Evolutionary conservation across 768 basidiomycete species (phyloP), one percentile per base, ranked within the genome.

Genomic region (Tylopilus rubrobrunneus): DNA sequence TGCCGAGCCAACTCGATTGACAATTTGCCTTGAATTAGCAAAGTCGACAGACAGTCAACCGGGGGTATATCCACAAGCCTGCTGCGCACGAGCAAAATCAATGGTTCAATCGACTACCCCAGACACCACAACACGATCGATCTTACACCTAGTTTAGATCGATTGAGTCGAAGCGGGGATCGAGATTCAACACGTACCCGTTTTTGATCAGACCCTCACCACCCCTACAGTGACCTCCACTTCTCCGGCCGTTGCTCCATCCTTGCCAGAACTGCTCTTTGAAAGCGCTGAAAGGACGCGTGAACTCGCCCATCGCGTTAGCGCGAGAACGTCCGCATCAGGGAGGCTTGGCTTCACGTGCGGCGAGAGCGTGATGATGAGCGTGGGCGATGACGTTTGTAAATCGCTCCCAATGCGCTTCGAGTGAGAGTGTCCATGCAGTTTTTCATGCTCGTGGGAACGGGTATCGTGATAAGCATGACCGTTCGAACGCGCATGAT

Each of bases 251-350:
- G 64, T 67, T 15, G 36, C 36, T 28, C 56, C 64, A 3, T 67
- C 65, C 28, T 60, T 71, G 8, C 68, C 54, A 37, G 58, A 58
- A 28, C 70, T 67, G 27, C 64, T 65, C 60, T 58, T 69, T 21
- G 73, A 73, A 54, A 89, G 72, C 17, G 82, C 85, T 42, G 70
- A 72, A 42, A 76, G 74, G 61, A 82, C 82, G 43, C 78, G 79
- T 65, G 87, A 85, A 78, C 85, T 86, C 23, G 86, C 85, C 87
- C 87, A 92, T 45, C 74, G 74, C 21, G 89, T 93, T 46, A 94
- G 71, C 61, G 72, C 75, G 45, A 95, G 62, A 45, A 91, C 80
- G 44, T 89, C 88, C 25, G 76, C 78, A 67, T 94, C 92, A 7
- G 75, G 76, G 40, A 91, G 64, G 53, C 86, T 84, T 36, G 75